Evolutionary conservation across 306 rosid species (phyloP).

Genomic region (Quercus cerris): DNA sequence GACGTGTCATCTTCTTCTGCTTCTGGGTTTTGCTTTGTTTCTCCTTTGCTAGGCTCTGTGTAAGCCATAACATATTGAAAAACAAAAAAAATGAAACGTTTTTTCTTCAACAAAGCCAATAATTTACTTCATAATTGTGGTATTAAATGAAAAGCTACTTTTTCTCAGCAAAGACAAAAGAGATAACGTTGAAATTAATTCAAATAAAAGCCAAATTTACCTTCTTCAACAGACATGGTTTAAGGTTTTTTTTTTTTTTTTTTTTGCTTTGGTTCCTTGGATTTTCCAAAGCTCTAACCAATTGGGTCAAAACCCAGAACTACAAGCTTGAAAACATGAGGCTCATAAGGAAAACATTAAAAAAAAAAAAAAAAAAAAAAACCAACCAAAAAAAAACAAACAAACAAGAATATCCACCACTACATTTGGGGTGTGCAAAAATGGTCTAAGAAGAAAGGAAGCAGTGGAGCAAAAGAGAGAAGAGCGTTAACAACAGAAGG

Average conservation of each 20-base stretch:
- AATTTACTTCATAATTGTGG: not conserved
- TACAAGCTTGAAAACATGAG: slow-evolving; percentile 14
- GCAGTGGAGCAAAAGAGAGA: slow-evolving; percentile 7
- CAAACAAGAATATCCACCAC: slow-evolving; percentile 4
- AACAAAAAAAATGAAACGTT: not conserved
- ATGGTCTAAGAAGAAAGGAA: not conserved
- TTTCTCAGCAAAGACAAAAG: not conserved
- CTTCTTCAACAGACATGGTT: slow-evolving; percentile 48
- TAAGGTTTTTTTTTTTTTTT: not conserved
- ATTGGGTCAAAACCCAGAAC: slow-evolving; percentile 19
- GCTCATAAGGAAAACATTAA: not conserved
- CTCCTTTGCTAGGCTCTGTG: slow-evolving; percentile 17
- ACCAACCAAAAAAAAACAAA: not conserved
- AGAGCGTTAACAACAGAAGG: slow-evolving; percentile 23
- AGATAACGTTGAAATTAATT: not conserved
- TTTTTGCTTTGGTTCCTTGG: not conserved
- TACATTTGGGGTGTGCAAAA: slow-evolving; percentile 14
- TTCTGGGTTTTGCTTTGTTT: slow-evolving; percentile 32
- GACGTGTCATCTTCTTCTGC: slow-evolving; percentile 49
- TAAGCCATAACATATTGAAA: not conserved
- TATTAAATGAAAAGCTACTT: no score
- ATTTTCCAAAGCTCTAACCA: not conserved
- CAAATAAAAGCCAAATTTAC: slow-evolving; percentile 18
- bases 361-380: not conserved
- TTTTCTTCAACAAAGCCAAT: not conserved